Conservation (phyloP, 192 early-diverging fungal genomes). For the Obelidium mucronatum region DNA sequence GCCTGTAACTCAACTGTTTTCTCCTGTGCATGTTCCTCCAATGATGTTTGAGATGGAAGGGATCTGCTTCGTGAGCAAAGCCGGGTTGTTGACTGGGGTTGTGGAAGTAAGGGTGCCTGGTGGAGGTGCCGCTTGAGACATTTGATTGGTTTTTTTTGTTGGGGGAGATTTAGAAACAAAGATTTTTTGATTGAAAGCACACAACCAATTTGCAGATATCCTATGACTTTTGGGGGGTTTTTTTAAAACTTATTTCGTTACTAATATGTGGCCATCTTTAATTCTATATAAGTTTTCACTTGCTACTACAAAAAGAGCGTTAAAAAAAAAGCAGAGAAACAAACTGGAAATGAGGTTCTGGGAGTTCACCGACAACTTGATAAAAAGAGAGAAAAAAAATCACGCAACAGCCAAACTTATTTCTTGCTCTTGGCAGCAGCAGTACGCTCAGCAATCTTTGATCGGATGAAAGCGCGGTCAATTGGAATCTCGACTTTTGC, state of each 20-base stretch:
- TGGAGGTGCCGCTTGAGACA: not conserved
- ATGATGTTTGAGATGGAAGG: not conserved
- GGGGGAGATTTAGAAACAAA: too few species aligned
- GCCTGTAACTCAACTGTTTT: not conserved
- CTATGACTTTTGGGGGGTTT: too few species aligned
- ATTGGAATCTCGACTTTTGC: conserved; percentile 18
- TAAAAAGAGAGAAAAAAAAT: not conserved
- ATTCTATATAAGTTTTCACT: too few species aligned
- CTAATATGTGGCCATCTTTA: not conserved
- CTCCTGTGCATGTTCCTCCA: too few species aligned
- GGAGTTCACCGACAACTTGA: too few species aligned
- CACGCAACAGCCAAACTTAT: not conserved
- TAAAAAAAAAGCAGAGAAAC: too few species aligned
- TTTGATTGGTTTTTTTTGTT: conserved; percentile 5
- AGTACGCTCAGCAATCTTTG: conserved; percentile 13
- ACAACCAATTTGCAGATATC: too few species aligned
- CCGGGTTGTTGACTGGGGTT: not conserved
- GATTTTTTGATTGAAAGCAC: too few species aligned
- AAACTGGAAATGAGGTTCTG: too few species aligned
- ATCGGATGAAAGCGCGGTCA: conserved; percentile 10
- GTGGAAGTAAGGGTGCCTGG: not conserved
- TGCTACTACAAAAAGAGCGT: too few species aligned
- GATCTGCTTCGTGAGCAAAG: not conserved
- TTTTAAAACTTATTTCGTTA: too few species aligned
- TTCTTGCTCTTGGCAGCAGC: not conserved